Base-by-base conservation (phyloP, 768 basidiomycete species). In the Termitomyces titanicus region DNA sequence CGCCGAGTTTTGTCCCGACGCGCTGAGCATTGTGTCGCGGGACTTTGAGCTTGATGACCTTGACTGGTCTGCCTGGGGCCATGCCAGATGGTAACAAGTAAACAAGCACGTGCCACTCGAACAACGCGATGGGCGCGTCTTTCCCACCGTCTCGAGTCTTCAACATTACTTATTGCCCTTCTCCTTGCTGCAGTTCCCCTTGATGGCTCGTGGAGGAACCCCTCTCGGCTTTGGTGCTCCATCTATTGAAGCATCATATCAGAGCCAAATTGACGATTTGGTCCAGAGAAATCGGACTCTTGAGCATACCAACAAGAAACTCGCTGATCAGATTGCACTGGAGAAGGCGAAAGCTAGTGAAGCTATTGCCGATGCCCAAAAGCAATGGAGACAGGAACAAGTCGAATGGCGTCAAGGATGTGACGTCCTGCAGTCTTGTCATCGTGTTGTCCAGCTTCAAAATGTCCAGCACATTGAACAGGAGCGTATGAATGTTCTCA, bases 11-110 rank as follows among this genome's bases (percentile, higher is more conserved):
- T 55, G 79, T 74, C 2, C 85, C 85, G 53, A 89, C 80, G 15
- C 82, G 77, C 64, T 90, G 89, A 0, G 89, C 82, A 67, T 88
- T 86, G 60, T 90, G 88, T 54, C 86, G 76, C 18, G 89, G 89
- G 49, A 89, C 89, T 51, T 80, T 79, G 61, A 89, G 66, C 65
- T 80, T 83, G 48, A 89, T 77, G 34, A 73, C 70, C 58, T 79
- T 79, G 9, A 77, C 74, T 56, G 82, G 78, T 68, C 80, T 82
- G 57, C 77, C 77, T 51, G 81, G 84, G 47, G 85, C 81, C 86
- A 88, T 88, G 65, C 47, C 33, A 42, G 51, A 42, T 44, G 18
- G 17, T 29, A 24, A n/a, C 34, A 29, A 55, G 49, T n/a, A n/a
- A 13, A 48, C 6, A 43, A 48, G 53, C 58, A 59, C 61, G 61